Base-by-base conservation (phyloP, 192 early-diverging fungal species). In the Backusella tarrabulga region DNA sequence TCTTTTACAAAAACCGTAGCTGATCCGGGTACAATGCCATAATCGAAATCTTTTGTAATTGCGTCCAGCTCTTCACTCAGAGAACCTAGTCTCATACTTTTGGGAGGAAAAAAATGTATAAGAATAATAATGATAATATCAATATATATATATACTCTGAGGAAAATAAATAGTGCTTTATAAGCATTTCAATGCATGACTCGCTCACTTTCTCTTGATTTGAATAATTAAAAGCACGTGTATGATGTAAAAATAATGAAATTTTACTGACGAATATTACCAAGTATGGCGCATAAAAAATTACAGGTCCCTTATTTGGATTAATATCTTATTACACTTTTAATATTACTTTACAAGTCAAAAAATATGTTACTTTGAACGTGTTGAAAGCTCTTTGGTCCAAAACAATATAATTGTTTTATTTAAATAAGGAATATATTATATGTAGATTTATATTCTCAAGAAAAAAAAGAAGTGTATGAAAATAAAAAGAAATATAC, bases 1-100 rank as follows among this genome's bases (percentile, higher is more conserved):
- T 79, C 77, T 54, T 56, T 79, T 23, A 74, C 71, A 68, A 74
- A 79, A 38, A 79, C 52, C 17, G 77, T 68, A 17, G 72, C 77
- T 60, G 77, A 79, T 26, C 72, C 72, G 0, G 77, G 77, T 21
- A 79, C 72, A 56, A 79, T 79, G 4, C 77, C 77, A 79, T 74
- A 79, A 38, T 79, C 77, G 41, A 67, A 79, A 32, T 79, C 77
- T 34, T 54, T 67, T 1, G 77, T 73, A 32, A 79, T 79, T 19
- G 77, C 67, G 19, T 74, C 60, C 19, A 79, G 21, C 54, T 74
- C 72, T 35, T 72, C 72, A 42, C 63, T 44, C 5, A 75, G 35
- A 44, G 74, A 75, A 38, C 4, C 21, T 2, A 42, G 34, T 72
- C 21, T 56, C 68, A 73, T 76, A 54, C 6, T 21, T 54, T 19